Conservation (phyloP, 495 filamentous ascomycete species). For the Aspergillus ostianus region DNA sequence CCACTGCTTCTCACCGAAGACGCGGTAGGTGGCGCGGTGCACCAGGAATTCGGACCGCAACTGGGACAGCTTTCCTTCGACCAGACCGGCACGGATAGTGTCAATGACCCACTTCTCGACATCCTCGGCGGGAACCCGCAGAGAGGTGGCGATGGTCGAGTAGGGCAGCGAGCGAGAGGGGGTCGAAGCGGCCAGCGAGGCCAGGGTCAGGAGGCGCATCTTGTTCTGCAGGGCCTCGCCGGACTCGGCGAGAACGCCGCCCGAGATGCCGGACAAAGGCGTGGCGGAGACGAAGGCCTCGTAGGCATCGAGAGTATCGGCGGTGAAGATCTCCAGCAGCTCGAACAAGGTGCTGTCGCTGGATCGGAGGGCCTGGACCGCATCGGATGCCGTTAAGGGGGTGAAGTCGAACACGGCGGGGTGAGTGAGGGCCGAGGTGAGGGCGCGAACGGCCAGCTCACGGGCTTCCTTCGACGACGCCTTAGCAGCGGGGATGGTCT, state of each 20-base stretch:
- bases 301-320: constrained; percentile 90
- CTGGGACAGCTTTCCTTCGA: constrained; percentile 93
- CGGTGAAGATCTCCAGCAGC: constrained; percentile 90
- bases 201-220: constrained; percentile 92
- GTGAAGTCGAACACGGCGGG: constrained; percentile 88
- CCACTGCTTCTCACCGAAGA: constrained; percentile 98
- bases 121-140: constrained; percentile 76
- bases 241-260: constrained; percentile 53
- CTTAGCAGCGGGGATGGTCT: constrained; percentile 76
- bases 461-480: constrained; percentile 68
- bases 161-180: constrained; percentile 84
- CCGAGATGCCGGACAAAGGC: constrained; percentile 43
- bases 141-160: constrained; percentile 70
- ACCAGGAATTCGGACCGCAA: constrained; percentile 88
- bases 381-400: constrained; percentile 81
- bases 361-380: constrained; percentile 79
- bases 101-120: constrained; percentile 99
- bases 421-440: constrained; percentile 76
- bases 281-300: constrained; percentile 71
- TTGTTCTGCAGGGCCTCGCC: constrained; percentile 83
- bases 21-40: constrained; percentile 89
- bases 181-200: constrained; percentile 79
- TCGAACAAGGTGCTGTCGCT: constrained; percentile 82
- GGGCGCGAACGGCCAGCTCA: constrained; percentile 76
- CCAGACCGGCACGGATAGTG: constrained; percentile 87